A percentile compares a stretch with the other conserved stretches of the same genome.
These are phyloP conservation scores for Salix koriyanagi DNA, from an alignment of 345 rosid genomes.

Conservation along the genomic window DNA sequence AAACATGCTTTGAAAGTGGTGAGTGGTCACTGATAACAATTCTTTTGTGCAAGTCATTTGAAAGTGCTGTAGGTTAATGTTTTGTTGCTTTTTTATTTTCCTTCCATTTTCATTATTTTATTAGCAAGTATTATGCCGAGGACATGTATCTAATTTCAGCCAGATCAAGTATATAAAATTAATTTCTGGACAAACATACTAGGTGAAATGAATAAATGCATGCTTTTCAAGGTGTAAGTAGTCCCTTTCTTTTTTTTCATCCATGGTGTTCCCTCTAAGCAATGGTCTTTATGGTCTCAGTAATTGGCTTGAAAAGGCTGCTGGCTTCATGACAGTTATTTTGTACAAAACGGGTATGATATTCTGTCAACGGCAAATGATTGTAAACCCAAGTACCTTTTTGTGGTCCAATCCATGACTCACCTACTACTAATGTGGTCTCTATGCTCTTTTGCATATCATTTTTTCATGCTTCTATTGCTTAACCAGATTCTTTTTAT, in stretches of 20 bases:
- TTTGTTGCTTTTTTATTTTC: not conserved
- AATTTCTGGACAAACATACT: not conserved
- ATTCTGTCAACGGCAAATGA: not conserved
- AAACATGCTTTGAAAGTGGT: conserved; percentile 82
- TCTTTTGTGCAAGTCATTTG: conserved; percentile 13
- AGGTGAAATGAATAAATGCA: not conserved
- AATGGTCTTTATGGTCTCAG: not conserved
- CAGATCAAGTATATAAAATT: no score
- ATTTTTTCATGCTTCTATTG: no score
- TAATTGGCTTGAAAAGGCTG: not conserved
- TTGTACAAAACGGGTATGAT: not conserved
- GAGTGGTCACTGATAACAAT: conserved; percentile 16
- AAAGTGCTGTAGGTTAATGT: not conserved
- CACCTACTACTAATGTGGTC: no score
- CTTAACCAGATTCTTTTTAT: not conserved
- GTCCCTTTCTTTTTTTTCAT: not conserved
- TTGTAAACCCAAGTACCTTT: not conserved
- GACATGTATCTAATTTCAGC: not conserved
- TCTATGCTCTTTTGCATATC: no score
- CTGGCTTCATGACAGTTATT: not conserved
- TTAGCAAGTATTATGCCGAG: not conserved
- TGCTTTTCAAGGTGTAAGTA: not conserved
- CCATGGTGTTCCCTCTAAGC: not conserved
- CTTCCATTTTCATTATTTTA: not conserved
- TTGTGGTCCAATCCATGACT: not conserved